Evolutionary conservation across 2,329 filamentous ascomycete genomes (phyloP), one percentile per base, ranked within the genome.

Genomic region (Aureobasidium sp.): DNA sequence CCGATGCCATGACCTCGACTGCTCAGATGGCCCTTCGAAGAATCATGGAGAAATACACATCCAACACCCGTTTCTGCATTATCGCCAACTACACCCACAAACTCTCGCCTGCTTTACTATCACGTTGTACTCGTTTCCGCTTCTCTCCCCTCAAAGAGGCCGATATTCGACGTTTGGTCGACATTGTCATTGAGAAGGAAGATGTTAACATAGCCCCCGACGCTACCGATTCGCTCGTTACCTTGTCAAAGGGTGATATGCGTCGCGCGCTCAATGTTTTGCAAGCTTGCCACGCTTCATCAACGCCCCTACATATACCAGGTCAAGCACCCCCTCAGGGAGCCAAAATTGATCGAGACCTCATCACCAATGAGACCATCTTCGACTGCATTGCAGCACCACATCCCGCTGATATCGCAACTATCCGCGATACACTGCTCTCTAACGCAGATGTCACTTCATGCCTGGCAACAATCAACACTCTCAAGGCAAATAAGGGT

Each of bases 21-120:
- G 94, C 94, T 6, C 94, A 99, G 76, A 99, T 99, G 93, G 94
- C 94, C 0, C 80, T 99, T 61, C 85, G 94, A 65, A 82, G 94
- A 52, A 97, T 99, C 72, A 99, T 99, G 94, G 94, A 99, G 73
- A 96, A 96, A 78, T 99, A 99, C 78, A 99, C 94, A 0, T 90
- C 90, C 64, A 99, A 99, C 78, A 97, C 94, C 2, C 83, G 94
- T 58, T 99, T 99, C 78, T 97, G 93, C 78, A 91, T 99, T 72
- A 97, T 99, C 69, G 94, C 94, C 69, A 99, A 99, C 77, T 99
- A 99, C 76, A 94, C 94, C 34, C 94, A 99, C 79, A 99, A 99
- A 76, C 85, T 99, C 42, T 95, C 91, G 13, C 93, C 94, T 0
- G 94, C 94, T 0, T 80, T 99, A 47, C 80, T 99, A 59, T 97